Percentiles rank a stretch among this genome's conserved stretches.
phyloP scores from a whole-genome alignment of 1,139 yeast species.

The Suhomyces taliae region DNA sequence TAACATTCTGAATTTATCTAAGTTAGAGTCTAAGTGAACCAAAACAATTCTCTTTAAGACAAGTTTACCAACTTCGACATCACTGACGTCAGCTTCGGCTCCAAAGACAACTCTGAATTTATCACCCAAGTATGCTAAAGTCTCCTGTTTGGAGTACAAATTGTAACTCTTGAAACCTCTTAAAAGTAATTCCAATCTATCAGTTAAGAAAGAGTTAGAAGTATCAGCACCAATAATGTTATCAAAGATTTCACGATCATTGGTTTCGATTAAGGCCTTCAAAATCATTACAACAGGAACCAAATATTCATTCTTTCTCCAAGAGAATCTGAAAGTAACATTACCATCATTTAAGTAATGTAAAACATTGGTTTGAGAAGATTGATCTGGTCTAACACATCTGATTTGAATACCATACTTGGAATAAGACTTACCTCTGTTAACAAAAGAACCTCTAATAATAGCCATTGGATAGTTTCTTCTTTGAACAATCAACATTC shows the following conservation, averaged over 20 bases:
- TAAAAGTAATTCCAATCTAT: constrained; percentile 90
- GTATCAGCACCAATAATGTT: constrained; percentile 91
- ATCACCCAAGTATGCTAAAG: constrained; percentile 91
- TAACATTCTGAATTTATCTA: constrained; percentile 82
- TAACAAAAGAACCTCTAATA: constrained; percentile 89
- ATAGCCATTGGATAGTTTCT: constrained; percentile 98
- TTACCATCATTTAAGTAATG: constrained; percentile 96
- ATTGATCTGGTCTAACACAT: constrained; percentile 93
- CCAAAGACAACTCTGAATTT: constrained; percentile 92
- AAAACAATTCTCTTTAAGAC: constrained; percentile 81
- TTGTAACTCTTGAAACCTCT: constrained; percentile 83
- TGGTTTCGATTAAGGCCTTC: constrained; percentile 86
- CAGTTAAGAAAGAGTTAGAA: constrained; percentile 89
- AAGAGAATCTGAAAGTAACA: constrained; percentile 92
- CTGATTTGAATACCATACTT: constrained; percentile 93
- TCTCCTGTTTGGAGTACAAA: constrained; percentile 78
- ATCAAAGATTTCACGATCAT: constrained; percentile 92
- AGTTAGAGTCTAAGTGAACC: constrained; percentile 73
- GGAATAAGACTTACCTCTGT: constrained; percentile 90
- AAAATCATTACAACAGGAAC: constrained; percentile 92
- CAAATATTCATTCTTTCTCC: constrained; percentile 94
- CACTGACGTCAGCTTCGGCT: constrained; percentile 84
- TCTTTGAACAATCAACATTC: constrained; percentile 97
- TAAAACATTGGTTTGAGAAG: constrained; percentile 93
- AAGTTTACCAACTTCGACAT: constrained; percentile 87